Evolutionary conservation across 768 basidiomycete genomes (phyloP).

Genomic region (Rhodotorula toruloides): DNA sequence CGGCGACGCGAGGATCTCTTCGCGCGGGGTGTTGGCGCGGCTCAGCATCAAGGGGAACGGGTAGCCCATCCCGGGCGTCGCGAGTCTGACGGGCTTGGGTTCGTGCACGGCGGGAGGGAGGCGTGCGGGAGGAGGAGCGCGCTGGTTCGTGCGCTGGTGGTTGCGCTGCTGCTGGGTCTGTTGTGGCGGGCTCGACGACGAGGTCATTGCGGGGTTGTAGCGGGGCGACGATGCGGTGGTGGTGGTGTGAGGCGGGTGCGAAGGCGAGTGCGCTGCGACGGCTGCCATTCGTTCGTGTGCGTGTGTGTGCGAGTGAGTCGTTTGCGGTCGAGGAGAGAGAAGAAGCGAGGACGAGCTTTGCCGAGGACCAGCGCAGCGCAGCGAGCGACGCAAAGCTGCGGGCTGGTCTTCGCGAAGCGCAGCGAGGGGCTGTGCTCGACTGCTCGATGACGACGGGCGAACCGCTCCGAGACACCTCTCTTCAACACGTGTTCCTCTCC

Average conservation of each 20-base stretch:
- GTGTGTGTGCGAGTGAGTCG: no score
- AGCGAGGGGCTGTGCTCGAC: no score
- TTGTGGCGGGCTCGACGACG: neutral
- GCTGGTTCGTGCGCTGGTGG: neutral
- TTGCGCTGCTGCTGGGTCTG: constrained; percentile 9
- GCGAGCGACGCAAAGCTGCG: no score
- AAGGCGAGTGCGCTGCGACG: neutral
- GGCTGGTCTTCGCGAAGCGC: no score
- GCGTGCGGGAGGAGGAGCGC: neutral
- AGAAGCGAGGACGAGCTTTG: no score
- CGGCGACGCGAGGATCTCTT: neutral
- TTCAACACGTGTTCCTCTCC: no score
- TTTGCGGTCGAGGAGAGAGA: no score
- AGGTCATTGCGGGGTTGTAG: neutral
- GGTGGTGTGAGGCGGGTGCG: neutral
- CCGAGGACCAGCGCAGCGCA: no score
- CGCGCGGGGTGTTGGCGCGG: neutral
- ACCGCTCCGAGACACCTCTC: no score
- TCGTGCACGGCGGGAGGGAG: neutral
- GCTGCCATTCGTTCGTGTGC: no score
- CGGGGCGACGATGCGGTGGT: neutral
- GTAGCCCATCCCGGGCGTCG: constrained; percentile 19
- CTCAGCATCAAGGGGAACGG: constrained; percentile 24
- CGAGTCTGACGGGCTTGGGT: constrained; percentile 10
- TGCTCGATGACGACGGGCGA: no score